Conservation (phyloP, 257 asterid genomes). For the Rauvolfia tetraphylla region DNA sequence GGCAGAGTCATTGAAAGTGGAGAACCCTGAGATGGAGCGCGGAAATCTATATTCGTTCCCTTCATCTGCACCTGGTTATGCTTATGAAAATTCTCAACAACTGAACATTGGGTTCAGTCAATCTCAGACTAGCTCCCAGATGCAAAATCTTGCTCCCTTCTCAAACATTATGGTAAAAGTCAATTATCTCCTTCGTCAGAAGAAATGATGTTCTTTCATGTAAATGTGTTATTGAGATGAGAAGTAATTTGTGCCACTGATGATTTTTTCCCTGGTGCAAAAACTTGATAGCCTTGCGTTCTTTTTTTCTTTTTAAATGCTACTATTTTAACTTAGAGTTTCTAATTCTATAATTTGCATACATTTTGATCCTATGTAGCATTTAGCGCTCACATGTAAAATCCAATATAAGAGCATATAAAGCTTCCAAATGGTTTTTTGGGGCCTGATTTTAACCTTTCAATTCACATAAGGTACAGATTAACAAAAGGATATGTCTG, state of each 20-base stretch:
- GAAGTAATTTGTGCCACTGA: neutral
- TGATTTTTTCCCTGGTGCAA: neutral
- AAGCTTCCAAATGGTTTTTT: neutral
- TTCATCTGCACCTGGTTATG: conserved; percentile 51
- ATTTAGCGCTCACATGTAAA: neutral
- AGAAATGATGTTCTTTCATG: neutral
- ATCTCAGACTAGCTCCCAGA: conserved; percentile 50
- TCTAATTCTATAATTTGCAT: neutral
- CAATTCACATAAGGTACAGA: neutral
- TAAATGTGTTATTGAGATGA: neutral
- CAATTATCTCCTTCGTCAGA: neutral
- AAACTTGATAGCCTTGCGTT: neutral
- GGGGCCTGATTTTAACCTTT: neutral
- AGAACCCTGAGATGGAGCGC: conserved; percentile 50
- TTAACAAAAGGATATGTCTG: neutral
- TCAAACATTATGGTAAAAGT: conserved; percentile 60
- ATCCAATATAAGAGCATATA: neutral
- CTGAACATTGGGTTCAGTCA: conserved; percentile 45
- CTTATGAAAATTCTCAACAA: conserved; percentile 52
- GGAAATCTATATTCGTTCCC: conserved; percentile 56
- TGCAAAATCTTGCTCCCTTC: conserved; percentile 53
- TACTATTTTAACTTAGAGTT: neutral
- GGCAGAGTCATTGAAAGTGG: conserved; percentile 53
- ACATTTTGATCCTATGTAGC: neutral
- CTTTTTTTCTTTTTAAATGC: too few species aligned